phyloP scores from a whole-genome alignment of 768 basidiomycete species.

The Russula dissimulans region DNA sequence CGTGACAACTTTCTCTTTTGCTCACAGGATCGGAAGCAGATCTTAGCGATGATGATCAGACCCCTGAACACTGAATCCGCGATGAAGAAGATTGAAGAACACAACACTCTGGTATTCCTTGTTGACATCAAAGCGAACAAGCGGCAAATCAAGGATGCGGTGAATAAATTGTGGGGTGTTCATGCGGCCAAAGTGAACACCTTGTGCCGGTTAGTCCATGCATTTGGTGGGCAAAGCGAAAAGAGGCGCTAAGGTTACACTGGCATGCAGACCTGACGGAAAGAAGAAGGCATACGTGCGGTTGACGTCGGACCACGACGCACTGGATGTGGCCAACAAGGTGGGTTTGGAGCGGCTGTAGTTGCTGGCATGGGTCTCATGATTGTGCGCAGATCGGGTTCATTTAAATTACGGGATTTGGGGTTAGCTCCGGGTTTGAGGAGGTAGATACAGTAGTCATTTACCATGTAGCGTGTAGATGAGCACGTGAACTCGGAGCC shows the following conservation, averaged over 20 bases:
- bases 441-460: no score
- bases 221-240: no score
- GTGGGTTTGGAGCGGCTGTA: slow-evolving; percentile 31
- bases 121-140: slow-evolving; percentile 95
- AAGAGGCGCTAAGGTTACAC: neutral
- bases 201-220: slow-evolving; percentile 43
- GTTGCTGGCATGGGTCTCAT: neutral
- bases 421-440: no score
- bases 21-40: neutral
- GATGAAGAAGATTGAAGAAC: slow-evolving; percentile 99
- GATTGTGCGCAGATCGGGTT: slow-evolving; percentile 68
- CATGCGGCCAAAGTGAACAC: slow-evolving; percentile 96
- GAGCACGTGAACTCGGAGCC: no score
- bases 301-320: slow-evolving; percentile 91
- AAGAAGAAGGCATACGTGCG: slow-evolving; percentile 99
- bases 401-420: slow-evolving; percentile 46
- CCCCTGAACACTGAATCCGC: slow-evolving; percentile 93
- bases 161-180: slow-evolving; percentile 98
- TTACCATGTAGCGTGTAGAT: no score
- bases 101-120: slow-evolving; percentile 98
- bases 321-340: slow-evolving; percentile 96
- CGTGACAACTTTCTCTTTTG: slow-evolving; percentile 27
- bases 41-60: slow-evolving; percentile 40
- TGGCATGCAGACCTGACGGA: slow-evolving; percentile 72
- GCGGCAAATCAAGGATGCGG: slow-evolving; percentile 98